These are phyloP conservation scores for Colletotrichum sp. DNA, from an alignment of 2,329 filamentous ascomycete species.

Conservation along the genomic window DNA sequence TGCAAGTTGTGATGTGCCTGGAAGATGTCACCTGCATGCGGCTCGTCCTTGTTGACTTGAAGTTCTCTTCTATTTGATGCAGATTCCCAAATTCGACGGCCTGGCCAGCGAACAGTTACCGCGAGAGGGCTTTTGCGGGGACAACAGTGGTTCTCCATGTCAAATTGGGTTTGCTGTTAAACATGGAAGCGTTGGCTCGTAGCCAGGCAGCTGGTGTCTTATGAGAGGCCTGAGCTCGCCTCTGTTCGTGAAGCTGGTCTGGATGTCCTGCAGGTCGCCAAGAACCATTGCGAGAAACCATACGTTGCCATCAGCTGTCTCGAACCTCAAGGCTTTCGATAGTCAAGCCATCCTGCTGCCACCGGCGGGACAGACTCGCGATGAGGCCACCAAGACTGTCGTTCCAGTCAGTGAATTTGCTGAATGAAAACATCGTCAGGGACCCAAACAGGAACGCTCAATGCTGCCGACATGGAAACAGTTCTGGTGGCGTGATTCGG, in stretches of 20 bases:
- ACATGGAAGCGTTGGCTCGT: no score
- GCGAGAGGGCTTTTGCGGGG: neutral
- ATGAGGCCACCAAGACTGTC: fast-evolving
- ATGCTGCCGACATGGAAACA: neutral
- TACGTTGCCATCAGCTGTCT: neutral
- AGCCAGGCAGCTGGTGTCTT: no score
- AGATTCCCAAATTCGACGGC: neutral
- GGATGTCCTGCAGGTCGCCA: neutral
- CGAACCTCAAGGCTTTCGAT: neutral
- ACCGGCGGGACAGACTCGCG: neutral
- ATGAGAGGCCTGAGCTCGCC: no score
- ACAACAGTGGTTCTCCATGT: neutral
- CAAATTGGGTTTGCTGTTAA: no score
- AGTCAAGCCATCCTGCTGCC: neutral
- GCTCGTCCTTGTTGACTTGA: neutral
- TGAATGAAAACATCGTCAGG: neutral
- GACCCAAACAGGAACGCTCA: neutral
- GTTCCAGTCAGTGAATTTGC: neutral
- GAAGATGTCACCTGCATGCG: fast-evolving
- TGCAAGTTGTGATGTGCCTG: neutral
- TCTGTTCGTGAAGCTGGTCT: neutral
- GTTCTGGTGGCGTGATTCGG: neutral
- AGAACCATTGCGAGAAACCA: neutral
- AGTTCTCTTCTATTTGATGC: neutral
- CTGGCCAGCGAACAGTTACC: neutral